Base-by-base conservation (phyloP, 106 monocot species). In the Apostasia shenzhenica region DNA sequence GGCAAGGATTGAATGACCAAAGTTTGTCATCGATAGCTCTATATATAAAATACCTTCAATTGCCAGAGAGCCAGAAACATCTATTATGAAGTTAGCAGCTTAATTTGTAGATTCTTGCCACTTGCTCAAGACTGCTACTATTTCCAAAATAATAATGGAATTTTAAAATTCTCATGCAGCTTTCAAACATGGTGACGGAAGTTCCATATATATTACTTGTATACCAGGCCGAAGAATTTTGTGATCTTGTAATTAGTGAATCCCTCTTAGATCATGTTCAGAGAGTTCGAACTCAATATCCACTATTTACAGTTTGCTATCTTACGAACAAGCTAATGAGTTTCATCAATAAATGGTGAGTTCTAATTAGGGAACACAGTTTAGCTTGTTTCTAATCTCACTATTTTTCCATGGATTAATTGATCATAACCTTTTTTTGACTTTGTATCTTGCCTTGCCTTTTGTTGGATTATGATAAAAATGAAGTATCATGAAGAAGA, bases 221-320 rank as follows among this genome's bases (percentile, higher is more conserved):
- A 14, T 79, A 69, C 63, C 80, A 95, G 67, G 91, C 95, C 39
- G 85, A 95, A 71, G 95, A 95, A 75, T 95, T 95, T 71, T 95
- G 91, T 80, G 77, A 84, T 73, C 80, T 95, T 61, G 76, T 88
- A 45, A 68, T 6, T 11, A 86, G 55, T 58, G 84, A 74, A 45
- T 76, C 80, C 66, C 67, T 95, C 58, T 63, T 81, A 5, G 84
- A 86, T 74, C 80, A 88, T 76, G 74, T 92, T 1, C 69, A 53
- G 70, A 79, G 59, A 86, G 84, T 86, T 78, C 88, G 68, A 70
- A 78, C 63, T 45, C 73, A 59, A 1, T 86, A 89, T 76, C 95
- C 88, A 64, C 75, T 72, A 64, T 95, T 82, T 67, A 95, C 88
- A 3, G 74, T 91, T 70, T 91, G 95, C 68, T 95, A 84, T 70